Conservation (phyloP, 2,329 filamentous ascomycete genomes). For the Fusarium sp. region DNA sequence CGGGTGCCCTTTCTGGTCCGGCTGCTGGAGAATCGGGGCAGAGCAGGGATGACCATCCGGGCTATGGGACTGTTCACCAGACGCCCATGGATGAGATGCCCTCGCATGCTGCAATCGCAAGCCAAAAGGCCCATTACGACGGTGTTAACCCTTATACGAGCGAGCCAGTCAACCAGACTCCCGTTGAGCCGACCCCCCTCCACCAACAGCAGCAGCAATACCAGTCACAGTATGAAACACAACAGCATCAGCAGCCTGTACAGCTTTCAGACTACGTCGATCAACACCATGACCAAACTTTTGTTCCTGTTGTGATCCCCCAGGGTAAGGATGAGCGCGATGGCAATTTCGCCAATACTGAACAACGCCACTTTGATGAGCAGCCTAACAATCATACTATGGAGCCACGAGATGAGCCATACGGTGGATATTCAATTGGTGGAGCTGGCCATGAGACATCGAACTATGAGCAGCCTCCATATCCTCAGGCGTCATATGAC, state of each 20-base stretch:
- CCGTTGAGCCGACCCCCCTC: constrained; percentile 11
- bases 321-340: constrained; percentile 29
- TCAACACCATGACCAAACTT: constrained; percentile 29
- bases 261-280: constrained; percentile 32
- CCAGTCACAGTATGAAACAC: constrained; percentile 12
- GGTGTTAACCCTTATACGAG: constrained; percentile 69
- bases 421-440: constrained; percentile 9
- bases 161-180: constrained; percentile 52
- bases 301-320: constrained; percentile 38
- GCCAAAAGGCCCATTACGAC: constrained; percentile 63
- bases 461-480: constrained; percentile 17
- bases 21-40: constrained; percentile 48
- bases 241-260: constrained; percentile 26
- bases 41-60: constrained; percentile 49
- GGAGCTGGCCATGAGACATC: constrained; percentile 12
- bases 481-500: constrained; percentile 14
- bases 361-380: constrained; percentile 14
- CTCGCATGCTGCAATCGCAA: constrained; percentile 63
- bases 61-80: constrained; percentile 60
- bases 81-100: constrained; percentile 62
- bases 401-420: constrained; percentile 14
- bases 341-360: constrained; percentile 7
- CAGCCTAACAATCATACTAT: constrained; percentile 21
- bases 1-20: constrained; percentile 61
- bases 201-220: constrained; percentile 32